Evolutionary conservation across 2,329 filamentous ascomycete species (phyloP).

Genomic region (Leptographium lundbergii): DNA sequence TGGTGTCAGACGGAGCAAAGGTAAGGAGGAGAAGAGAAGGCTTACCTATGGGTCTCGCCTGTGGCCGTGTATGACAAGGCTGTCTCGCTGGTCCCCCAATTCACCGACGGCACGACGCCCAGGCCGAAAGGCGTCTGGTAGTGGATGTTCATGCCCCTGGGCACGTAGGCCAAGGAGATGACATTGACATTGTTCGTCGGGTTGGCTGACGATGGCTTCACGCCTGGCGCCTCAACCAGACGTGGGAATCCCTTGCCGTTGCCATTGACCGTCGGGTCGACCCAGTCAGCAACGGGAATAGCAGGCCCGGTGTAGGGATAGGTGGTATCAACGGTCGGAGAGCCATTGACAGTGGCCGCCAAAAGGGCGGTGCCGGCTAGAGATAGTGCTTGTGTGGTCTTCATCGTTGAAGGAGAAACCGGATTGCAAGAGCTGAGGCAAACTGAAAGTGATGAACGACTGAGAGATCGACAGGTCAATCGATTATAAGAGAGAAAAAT

Average conservation of each 20-base stretch:
- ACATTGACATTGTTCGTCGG: constrained; percentile 41
- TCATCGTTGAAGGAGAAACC: constrained; percentile 7
- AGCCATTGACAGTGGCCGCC: background rate
- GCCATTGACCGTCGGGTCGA: constrained; percentile 34
- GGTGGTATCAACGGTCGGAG: constrained; percentile 22
- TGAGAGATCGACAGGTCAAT: no score
- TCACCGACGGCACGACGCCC: constrained; percentile 27
- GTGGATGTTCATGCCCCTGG: constrained; percentile 36
- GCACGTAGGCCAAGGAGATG: constrained; percentile 33
- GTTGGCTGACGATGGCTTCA: constrained; percentile 27
- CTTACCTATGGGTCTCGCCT: constrained; percentile 24
- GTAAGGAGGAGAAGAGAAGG: background rate
- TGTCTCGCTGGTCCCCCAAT: constrained; percentile 26
- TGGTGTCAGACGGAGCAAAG: background rate
- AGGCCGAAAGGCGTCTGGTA: constrained; percentile 41
- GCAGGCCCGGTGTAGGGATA: constrained; percentile 35
- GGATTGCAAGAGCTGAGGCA: no score
- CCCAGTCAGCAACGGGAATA: constrained; percentile 37
- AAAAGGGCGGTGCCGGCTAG: constrained; percentile 3
- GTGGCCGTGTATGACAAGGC: constrained; percentile 22
- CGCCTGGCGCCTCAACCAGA: constrained; percentile 35
- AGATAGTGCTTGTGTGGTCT: constrained; percentile 1
- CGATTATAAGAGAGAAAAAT: no score
- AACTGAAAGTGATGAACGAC: no score
- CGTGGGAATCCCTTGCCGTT: constrained; percentile 39